Percentiles rank a stretch among this genome's conserved stretches.
Conservation (phyloP, 2,329 filamentous ascomycete species). For the Ophiostoma quercus region DNA sequence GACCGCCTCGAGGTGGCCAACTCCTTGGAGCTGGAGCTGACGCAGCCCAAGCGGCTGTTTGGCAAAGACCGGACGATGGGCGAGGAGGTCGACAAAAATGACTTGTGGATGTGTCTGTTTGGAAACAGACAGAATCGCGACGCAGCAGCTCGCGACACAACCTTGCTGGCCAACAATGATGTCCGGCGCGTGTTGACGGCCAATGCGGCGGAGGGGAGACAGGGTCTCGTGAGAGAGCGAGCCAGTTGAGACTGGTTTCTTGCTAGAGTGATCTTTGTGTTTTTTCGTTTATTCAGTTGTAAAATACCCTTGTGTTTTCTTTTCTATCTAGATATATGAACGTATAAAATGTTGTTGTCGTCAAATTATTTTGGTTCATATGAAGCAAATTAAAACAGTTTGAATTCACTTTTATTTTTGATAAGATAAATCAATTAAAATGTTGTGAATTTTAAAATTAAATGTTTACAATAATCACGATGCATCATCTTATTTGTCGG, state of each 20-base stretch:
- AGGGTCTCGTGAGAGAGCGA: no score
- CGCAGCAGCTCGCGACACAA: not conserved
- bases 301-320: not conserved
- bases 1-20: constrained; percentile 74
- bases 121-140: constrained; percentile 43
- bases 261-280: not conserved
- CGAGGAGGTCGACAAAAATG: constrained; percentile 70
- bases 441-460: no score
- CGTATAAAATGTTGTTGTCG: no score
- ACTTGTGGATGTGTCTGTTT: constrained; percentile 88
- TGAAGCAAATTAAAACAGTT: no score
- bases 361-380: no score
- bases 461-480: no score
- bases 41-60: constrained; percentile 64
- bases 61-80: constrained; percentile 65
- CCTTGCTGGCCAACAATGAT: constrained; percentile 21
- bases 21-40: constrained; percentile 73
- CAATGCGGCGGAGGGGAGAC: constrained; percentile 40
- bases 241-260: not conserved
- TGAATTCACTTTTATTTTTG: no score
- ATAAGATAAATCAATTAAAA: no score
- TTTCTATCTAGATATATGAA: not conserved
- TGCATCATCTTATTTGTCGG: no score
- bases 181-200: constrained; percentile 41
- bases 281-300: not conserved